Percentiles rank a stretch among this genome's conserved stretches.
Conservation (phyloP, 2,329 filamentous ascomycete genomes). For the Botrytis tulipae region DNA sequence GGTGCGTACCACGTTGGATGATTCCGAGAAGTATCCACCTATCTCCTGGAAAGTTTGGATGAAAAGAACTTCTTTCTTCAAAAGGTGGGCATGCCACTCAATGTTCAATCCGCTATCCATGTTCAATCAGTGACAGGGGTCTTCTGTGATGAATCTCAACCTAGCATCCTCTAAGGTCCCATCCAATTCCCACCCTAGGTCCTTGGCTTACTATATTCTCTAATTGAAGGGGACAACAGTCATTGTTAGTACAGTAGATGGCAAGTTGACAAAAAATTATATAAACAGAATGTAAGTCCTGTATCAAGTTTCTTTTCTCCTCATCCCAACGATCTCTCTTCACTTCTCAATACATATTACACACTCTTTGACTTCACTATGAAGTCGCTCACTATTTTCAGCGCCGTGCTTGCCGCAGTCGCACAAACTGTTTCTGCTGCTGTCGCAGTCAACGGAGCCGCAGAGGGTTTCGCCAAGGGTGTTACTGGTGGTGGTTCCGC, state of each 20-base stretch:
- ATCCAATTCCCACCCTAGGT: neutral
- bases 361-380: slow-evolving; percentile 14
- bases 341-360: neutral
- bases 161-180: neutral
- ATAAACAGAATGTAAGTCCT: slow-evolving; percentile 7
- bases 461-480: slow-evolving; percentile 48
- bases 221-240: neutral
- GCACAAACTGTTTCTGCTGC: slow-evolving; percentile 21
- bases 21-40: neutral
- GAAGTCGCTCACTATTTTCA: slow-evolving; percentile 22
- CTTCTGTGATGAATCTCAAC: neutral
- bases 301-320: neutral
- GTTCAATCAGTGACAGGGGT: neutral
- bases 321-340: neutral
- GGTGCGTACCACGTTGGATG: neutral
- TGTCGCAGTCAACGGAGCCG: slow-evolving; percentile 35
- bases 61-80: neutral
- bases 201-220: slow-evolving; percentile 12
- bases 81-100: neutral
- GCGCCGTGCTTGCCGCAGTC: slow-evolving; percentile 17
- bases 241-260: neutral
- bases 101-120: neutral
- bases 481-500: slow-evolving; percentile 60
- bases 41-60: neutral
- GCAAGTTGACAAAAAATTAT: neutral